These are phyloP conservation scores for Trametes punicea DNA, from an alignment of 768 basidiomycete genomes.

Conservation along the genomic window DNA sequence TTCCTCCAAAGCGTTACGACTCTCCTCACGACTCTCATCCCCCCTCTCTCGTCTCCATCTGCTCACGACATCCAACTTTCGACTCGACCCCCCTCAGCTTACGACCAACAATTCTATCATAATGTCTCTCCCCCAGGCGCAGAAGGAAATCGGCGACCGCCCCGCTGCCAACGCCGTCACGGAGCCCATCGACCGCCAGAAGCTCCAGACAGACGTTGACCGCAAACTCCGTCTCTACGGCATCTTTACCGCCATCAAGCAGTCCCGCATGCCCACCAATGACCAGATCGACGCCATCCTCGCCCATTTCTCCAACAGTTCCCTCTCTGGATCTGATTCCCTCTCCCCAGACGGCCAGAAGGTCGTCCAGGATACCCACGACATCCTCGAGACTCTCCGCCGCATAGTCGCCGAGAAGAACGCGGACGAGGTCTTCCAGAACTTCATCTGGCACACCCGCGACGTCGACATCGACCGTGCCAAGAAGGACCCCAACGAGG, in stretches of 20 bases:
- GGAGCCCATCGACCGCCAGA: conserved; percentile 56
- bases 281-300: conserved; percentile 74
- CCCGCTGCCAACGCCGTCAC: conserved; percentile 61
- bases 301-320: conserved; percentile 52
- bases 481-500: conserved; percentile 41
- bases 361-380: conserved; percentile 68
- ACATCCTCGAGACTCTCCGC: conserved; percentile 74
- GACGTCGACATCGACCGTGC: conserved; percentile 44
- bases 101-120: conserved; percentile 41
- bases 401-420: conserved; percentile 79
- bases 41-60: background rate
- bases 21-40: background rate
- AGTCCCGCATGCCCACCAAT: conserved; percentile 80
- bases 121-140: conserved; percentile 71
- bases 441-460: conserved; percentile 80
- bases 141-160: conserved; percentile 56
- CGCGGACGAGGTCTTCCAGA: conserved; percentile 88
- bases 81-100: background rate
- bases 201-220: conserved; percentile 71
- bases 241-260: conserved; percentile 74
- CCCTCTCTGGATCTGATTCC: conserved; percentile 52
- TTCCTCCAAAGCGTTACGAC: conserved; percentile 9
- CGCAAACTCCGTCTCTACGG: conserved; percentile 83
- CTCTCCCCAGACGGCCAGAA: conserved; percentile 76
- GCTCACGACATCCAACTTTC: conserved; percentile 1